Evolutionary conservation across 169 alveolate genomes (phyloP).

Genomic region (Condylostoma magnum): DNA sequence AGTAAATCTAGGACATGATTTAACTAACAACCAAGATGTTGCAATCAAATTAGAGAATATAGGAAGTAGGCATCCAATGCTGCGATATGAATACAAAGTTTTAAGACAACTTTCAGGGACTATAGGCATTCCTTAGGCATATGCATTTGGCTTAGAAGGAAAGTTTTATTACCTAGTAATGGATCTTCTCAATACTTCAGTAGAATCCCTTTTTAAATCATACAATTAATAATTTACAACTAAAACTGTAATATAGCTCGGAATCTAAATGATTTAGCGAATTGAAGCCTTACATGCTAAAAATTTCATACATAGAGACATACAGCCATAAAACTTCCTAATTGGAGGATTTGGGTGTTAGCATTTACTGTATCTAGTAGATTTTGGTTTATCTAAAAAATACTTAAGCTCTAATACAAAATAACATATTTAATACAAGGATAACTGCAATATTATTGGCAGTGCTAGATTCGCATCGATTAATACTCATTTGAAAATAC

Average conservation of each 20-base stretch:
- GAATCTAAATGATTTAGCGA: neutral
- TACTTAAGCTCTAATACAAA: neutral
- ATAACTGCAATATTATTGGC: slow-evolving; percentile 66
- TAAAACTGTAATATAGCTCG: too few relatives aligned
- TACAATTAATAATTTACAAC: neutral
- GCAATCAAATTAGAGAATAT: slow-evolving; percentile 62
- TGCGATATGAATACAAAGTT: slow-evolving; percentile 46
- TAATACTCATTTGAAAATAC: slow-evolving; percentile 76
- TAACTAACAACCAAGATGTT: slow-evolving; percentile 57
- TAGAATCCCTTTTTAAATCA: neutral
- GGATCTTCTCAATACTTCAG: neutral
- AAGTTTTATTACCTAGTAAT: neutral
- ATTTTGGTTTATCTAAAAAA: neutral
- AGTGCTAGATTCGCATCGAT: slow-evolving; percentile 76
- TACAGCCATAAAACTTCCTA: neutral
- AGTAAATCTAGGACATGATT: slow-evolving; percentile 57
- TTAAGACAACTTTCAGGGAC: neutral
- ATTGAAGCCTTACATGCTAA: neutral
- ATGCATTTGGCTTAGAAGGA: neutral
- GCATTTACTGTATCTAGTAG: neutral
- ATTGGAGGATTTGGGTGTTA: neutral
- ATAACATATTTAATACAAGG: slow-evolving; percentile 57
- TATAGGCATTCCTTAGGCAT: neutral
- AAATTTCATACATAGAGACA: neutral
- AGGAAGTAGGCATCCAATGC: slow-evolving; percentile 50